A percentile compares a stretch with the other conserved stretches of the same genome.
phyloP scores from a whole-genome alignment of 2,329 filamentous ascomycete genomes.

The Periglandula ipomoeae region DNA sequence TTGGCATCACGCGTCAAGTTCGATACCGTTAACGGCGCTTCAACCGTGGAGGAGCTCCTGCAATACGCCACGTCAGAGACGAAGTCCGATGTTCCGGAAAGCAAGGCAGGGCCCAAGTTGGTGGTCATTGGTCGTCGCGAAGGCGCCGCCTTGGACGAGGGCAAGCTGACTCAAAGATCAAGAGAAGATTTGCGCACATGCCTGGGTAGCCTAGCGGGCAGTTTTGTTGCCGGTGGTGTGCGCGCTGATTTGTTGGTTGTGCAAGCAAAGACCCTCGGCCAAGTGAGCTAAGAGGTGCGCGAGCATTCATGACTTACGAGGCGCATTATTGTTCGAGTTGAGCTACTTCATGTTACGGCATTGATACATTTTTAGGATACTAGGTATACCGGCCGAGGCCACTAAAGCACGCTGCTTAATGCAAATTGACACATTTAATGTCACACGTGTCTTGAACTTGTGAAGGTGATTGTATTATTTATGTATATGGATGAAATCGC shows the following conservation, averaged over 20 bases:
- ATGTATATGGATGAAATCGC: too few relatives aligned
- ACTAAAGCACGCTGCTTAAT: too few relatives aligned
- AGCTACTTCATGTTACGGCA: too few relatives aligned
- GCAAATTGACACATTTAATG: too few relatives aligned
- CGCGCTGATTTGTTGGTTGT: constrained; percentile 18
- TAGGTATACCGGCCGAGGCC: too few relatives aligned
- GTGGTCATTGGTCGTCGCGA: constrained; percentile 16
- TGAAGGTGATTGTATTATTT: too few relatives aligned
- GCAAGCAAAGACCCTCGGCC: constrained; percentile 18
- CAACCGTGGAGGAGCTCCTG: constrained; percentile 16
- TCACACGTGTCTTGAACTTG: too few relatives aligned
- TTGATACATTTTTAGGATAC: too few relatives aligned
- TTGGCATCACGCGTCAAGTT: constrained; percentile 13
- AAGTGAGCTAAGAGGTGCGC: not conserved
- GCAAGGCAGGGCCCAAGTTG: constrained; percentile 11
- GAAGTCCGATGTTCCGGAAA: not conserved
- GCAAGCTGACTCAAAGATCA: constrained; percentile 11
- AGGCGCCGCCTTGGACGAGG: constrained; percentile 12
- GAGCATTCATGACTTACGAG: too few relatives aligned
- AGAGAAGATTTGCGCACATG: constrained; percentile 14
- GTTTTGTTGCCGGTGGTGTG: constrained; percentile 15
- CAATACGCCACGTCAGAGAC: constrained; percentile 11
- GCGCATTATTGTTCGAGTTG: too few relatives aligned
- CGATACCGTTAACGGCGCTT: constrained; percentile 9
- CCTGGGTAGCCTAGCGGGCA: constrained; percentile 15